phyloP scores from a whole-genome alignment of 148 eudicot genomes.

The Cornus kousa region DNA sequence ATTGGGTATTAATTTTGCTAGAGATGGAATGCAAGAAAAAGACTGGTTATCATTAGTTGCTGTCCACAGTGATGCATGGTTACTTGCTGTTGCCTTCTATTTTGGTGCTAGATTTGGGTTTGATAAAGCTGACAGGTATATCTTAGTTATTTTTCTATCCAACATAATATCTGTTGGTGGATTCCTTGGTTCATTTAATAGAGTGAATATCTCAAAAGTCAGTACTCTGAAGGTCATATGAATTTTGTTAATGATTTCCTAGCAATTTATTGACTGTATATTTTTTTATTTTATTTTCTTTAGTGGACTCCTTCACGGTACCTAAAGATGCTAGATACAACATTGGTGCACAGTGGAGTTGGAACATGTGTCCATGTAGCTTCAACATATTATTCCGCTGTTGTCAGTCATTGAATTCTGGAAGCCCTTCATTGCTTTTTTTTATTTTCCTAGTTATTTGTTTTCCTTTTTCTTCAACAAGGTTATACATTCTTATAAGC shows the following conservation, averaged over 20 bases:
- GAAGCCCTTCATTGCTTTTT: not conserved
- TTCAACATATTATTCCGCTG: not conserved
- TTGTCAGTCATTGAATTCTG: not conserved
- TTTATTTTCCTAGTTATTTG: not conserved
- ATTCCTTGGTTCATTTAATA: not conserved
- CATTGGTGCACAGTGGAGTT: not conserved
- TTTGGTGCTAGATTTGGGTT: slow-evolving; percentile 28
- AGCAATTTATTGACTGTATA: not conserved
- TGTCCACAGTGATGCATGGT: slow-evolving; percentile 21
- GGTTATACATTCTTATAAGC: too few species aligned
- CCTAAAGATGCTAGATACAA: not conserved
- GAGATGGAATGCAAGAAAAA: slow-evolving; percentile 24
- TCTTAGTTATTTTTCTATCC: not conserved
- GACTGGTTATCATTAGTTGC: slow-evolving; percentile 23
- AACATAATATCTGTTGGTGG: not conserved
- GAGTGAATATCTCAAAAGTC: not conserved
- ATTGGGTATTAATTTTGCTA: slow-evolving; percentile 21
- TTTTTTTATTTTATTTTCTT: not conserved
- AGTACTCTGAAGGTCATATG: not conserved
- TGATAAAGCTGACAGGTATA: slow-evolving; percentile 17
- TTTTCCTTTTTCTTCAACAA: not conserved
- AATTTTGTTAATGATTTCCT: not conserved
- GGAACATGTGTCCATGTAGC: not conserved
- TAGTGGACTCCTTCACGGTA: not conserved
- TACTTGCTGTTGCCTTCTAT: slow-evolving; percentile 23